Conservation (phyloP, 495 filamentous ascomycete genomes). For the Aspergillus haitiensis region DNA sequence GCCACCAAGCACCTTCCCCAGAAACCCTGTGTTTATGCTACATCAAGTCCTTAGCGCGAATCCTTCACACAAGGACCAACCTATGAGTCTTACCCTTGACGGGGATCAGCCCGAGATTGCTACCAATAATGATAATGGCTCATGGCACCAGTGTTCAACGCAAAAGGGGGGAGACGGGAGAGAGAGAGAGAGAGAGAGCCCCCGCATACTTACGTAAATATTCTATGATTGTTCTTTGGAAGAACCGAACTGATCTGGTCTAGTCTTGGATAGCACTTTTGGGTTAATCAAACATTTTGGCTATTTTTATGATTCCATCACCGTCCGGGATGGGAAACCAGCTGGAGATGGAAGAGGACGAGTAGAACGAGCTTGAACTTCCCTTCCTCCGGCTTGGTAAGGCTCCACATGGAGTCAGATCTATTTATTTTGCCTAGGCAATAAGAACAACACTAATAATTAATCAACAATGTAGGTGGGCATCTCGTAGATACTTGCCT, state of each 20-base stretch:
- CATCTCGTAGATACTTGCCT: too few relatives aligned
- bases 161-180: not conserved
- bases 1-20: not conserved
- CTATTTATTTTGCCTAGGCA: not conserved
- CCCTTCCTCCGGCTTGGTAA: slow-evolving; percentile 17
- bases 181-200: not conserved
- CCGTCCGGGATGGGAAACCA: too few relatives aligned
- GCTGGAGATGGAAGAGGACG: not conserved
- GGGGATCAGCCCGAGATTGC: not conserved
- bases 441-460: not conserved
- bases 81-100: not conserved
- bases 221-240: too few relatives aligned
- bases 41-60: slow-evolving; percentile 8
- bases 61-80: slow-evolving; percentile 6
- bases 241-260: too few relatives aligned
- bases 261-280: slow-evolving; percentile 9
- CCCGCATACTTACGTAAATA: too few relatives aligned
- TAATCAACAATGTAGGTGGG: not conserved
- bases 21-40: slow-evolving; percentile 4
- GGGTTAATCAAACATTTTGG: not conserved
- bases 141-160: not conserved
- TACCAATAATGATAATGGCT: not conserved
- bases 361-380: not conserved
- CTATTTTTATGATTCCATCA: not conserved
- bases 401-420: slow-evolving; percentile 9